Evolutionary conservation across 2,329 filamentous ascomycete species (phyloP).

Genomic region (Scleromitrula shiraiana): DNA sequence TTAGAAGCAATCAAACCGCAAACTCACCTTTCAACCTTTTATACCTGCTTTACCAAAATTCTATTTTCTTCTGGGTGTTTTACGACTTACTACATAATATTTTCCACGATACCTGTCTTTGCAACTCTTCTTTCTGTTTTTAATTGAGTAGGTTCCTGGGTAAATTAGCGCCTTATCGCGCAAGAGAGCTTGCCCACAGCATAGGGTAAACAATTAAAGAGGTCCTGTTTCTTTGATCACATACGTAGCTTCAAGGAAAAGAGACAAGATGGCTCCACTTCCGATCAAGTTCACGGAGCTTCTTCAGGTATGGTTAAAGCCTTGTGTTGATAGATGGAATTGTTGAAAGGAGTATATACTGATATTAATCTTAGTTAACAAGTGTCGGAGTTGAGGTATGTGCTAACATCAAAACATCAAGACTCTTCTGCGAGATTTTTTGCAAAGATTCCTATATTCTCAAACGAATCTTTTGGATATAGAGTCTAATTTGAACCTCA

Average conservation of each 20-base stretch:
- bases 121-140: slow-evolving; percentile 14
- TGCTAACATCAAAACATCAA: slow-evolving; percentile 18
- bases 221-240: slow-evolving; percentile 20
- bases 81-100: slow-evolving; percentile 18
- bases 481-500: slow-evolving; percentile 5
- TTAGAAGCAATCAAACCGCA: slow-evolving; percentile 10
- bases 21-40: slow-evolving; percentile 9
- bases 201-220: slow-evolving; percentile 9
- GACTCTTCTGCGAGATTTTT: slow-evolving; percentile 12
- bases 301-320: slow-evolving; percentile 75
- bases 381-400: slow-evolving; percentile 46
- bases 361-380: slow-evolving; percentile 37
- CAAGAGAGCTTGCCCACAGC: slow-evolving; percentile 7
- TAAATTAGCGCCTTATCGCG: slow-evolving; percentile 8
- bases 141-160: slow-evolving; percentile 22
- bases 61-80: slow-evolving; percentile 18
- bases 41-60: slow-evolving; percentile 13
- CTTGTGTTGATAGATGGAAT: slow-evolving; percentile 76
- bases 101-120: slow-evolving; percentile 11
- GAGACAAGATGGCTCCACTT: slow-evolving; percentile 40
- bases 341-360: slow-evolving; percentile 30
- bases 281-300: slow-evolving; percentile 93
- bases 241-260: slow-evolving; percentile 13
- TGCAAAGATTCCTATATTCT: slow-evolving; percentile 8
- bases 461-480: slow-evolving; percentile 15